Percentiles rank a stretch among this genome's conserved stretches.
phyloP scores from a whole-genome alignment of 2,329 filamentous ascomycete species.

The Penicillium sp. region DNA sequence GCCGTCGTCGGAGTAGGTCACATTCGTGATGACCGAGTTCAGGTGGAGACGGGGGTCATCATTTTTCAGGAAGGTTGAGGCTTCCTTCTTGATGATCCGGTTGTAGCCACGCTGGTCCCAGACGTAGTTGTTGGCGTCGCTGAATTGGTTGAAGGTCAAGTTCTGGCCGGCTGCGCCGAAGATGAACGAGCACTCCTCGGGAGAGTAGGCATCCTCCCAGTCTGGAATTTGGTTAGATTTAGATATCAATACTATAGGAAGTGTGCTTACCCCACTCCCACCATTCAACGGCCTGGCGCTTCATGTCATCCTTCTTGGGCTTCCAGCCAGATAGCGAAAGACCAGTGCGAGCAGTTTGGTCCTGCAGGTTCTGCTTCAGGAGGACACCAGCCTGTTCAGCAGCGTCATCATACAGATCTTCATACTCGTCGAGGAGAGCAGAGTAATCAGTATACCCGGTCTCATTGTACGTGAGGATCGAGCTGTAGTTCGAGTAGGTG shows the following conservation, averaged over 20 bases:
- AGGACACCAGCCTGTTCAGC: conserved; percentile 57
- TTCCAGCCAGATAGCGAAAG: conserved; percentile 63
- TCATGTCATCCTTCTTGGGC: conserved; percentile 40
- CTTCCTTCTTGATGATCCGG: conserved; percentile 56
- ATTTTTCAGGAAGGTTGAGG: conserved; percentile 54
- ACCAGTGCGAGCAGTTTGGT: conserved; percentile 59
- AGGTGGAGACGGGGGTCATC: conserved; percentile 60
- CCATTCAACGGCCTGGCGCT: conserved; percentile 60
- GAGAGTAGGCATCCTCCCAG: conserved; percentile 59
- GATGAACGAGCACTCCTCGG: conserved; percentile 56
- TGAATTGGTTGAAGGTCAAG: conserved; percentile 61
- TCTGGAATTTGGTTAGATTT: conserved; percentile 36
- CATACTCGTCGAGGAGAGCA: conserved; percentile 52
- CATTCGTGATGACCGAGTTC: conserved; percentile 56
- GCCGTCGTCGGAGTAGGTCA: conserved; percentile 53
- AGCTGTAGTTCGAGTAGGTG: conserved; percentile 58
- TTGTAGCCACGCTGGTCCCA: conserved; percentile 62
- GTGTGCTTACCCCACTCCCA: conserved; percentile 45
- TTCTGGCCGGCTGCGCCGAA: conserved; percentile 59
- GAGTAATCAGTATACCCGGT: conserved; percentile 54
- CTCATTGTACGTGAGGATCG: conserved; percentile 61
- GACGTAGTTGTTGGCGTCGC: conserved; percentile 62
- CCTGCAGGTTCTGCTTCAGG: conserved; percentile 60
- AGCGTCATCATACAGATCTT: conserved; percentile 46
- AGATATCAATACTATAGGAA: neutral